Evolutionary conservation across 495 filamentous ascomycete species (phyloP).

Genomic region (Neurospora cerealis): DNA sequence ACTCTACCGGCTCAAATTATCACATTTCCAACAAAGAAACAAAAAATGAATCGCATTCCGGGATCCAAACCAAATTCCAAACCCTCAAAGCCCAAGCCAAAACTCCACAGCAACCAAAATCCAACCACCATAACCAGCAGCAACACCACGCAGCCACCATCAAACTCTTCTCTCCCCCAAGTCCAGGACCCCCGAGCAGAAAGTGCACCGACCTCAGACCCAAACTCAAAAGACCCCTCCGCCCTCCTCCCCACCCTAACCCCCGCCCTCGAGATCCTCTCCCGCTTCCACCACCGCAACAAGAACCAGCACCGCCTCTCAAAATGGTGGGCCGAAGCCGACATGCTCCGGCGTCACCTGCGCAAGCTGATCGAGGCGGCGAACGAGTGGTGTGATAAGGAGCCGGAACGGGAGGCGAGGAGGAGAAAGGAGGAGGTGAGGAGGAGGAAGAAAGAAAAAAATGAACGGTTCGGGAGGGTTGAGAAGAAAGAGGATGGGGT

Average conservation of each 20-base stretch:
- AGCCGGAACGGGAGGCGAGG: constrained; percentile 1
- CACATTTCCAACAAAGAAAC: not conserved
- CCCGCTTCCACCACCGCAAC: constrained; percentile 65
- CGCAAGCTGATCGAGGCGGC: constrained; percentile 39
- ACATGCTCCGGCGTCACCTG: constrained; percentile 53
- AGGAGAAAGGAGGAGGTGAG: constrained; percentile 1
- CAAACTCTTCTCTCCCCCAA: not conserved
- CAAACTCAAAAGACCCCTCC: not conserved
- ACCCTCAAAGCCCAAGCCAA: not conserved
- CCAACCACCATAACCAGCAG: not conserved
- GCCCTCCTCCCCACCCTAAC: constrained; percentile 5
- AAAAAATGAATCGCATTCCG: not conserved
- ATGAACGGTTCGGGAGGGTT: not conserved
- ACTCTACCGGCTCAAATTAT: not conserved
- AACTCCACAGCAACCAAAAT: not conserved
- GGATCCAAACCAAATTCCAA: not conserved
- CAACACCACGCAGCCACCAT: not conserved
- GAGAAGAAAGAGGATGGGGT: not conserved
- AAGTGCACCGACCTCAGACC: not conserved
- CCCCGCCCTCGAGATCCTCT: constrained; percentile 36
- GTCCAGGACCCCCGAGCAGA: not conserved
- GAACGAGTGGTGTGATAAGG: constrained; percentile 7
- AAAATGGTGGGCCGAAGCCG: constrained; percentile 65
- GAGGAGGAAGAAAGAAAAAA: constrained; percentile 7
- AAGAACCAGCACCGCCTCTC: constrained; percentile 67